Percentiles rank a stretch among this genome's conserved stretches.
Conservation (phyloP, 2,329 filamentous ascomycete species). For the Claviceps spartinae region DNA sequence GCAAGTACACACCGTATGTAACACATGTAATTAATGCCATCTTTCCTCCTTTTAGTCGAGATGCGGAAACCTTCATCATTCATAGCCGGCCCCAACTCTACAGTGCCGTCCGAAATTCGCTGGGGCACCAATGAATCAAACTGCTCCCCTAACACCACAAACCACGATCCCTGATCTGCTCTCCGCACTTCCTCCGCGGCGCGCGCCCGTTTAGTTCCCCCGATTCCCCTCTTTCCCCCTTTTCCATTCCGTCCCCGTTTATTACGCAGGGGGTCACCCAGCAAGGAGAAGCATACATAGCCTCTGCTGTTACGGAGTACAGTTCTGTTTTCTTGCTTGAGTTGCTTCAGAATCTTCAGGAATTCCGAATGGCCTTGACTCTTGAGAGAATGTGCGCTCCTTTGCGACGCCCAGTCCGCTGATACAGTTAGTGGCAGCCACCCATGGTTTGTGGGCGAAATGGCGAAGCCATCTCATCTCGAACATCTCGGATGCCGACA, state of each 20-base stretch:
- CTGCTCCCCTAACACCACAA: not conserved
- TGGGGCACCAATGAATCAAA: not conserved
- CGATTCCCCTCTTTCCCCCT: not conserved
- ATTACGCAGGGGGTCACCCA: not conserved
- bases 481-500: too few species aligned
- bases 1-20: not conserved
- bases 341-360: too few species aligned
- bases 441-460: too few species aligned
- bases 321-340: too few species aligned
- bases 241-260: not conserved
- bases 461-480: too few species aligned
- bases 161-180: not conserved
- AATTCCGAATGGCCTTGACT: too few species aligned
- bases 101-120: not conserved
- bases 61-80: not conserved
- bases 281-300: not conserved
- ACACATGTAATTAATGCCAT: not conserved
- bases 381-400: too few species aligned
- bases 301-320: not conserved
- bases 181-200: not conserved
- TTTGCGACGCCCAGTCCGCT: too few species aligned
- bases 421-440: too few species aligned
- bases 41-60: not conserved
- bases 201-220: not conserved
- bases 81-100: not conserved